These are phyloP conservation scores for Arthrobotrys megalospora DNA, from an alignment of 2,329 filamentous ascomycete genomes.

Conservation along the genomic window DNA sequence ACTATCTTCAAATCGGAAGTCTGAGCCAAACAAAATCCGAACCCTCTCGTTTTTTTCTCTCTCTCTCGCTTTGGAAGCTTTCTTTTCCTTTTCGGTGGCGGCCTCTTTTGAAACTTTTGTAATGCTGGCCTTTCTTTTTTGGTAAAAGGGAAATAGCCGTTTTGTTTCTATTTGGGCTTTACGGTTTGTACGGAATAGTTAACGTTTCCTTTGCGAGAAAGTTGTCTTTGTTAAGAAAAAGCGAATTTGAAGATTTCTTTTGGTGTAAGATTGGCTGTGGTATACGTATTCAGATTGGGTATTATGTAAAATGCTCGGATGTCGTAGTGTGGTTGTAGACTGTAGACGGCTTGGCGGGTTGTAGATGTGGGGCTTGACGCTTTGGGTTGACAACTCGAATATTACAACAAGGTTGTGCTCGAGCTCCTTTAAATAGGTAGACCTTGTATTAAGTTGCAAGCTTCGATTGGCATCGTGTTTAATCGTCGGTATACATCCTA, in stretches of 20 bases:
- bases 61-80: neutral
- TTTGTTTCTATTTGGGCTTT: neutral
- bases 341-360: too few species aligned
- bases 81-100: neutral
- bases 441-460: too few species aligned
- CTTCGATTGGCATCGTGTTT: too few species aligned
- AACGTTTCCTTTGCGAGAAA: neutral
- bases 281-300: conserved; percentile 1
- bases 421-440: too few species aligned
- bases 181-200: conserved; percentile 11
- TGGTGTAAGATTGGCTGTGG: neutral
- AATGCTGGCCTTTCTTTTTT: conserved; percentile 10
- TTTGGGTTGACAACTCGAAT: too few species aligned
- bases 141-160: neutral
- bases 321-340: neutral
- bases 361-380: too few species aligned
- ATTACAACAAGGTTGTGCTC: too few species aligned
- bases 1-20: neutral
- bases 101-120: neutral
- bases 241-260: conserved; percentile 8
- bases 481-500: too few species aligned
- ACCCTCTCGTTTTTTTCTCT: neutral
- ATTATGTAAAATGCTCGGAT: neutral
- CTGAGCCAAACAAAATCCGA: neutral
- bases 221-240: neutral